Evolutionary conservation across 331 rosid genomes (phyloP), one percentile per base, ranked within the genome.

Genomic region (Pyrus hybrid): DNA sequence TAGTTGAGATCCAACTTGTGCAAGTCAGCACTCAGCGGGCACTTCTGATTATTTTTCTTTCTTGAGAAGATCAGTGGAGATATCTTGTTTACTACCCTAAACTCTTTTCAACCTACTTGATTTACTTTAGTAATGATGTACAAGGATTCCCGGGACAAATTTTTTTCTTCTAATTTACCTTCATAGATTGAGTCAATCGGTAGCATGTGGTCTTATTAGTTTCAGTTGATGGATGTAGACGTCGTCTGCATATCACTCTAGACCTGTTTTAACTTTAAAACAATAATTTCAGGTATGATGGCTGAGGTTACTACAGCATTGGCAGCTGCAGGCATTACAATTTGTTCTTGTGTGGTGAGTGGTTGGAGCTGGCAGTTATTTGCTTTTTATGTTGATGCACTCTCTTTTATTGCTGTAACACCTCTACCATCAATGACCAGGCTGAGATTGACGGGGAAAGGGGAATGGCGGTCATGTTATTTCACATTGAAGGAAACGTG

Each of bases 321-420:
- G 91, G 88, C 97, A 75, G 82, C 93, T 54, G 90, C 93, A 67
- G 97, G 93, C 85, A 78, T 95, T 70, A 35, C 88, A 65, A 82
- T 95, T 81, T 88, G 91, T 86, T 92, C 99, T 77, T 95, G 99
- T 81, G 90, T 86, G 95, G 99, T 95, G 86, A 92, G 99, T 87
- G 73, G 72, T 83, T 72, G 83, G 82, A 73, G 20, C 68, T 30
- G 28, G 20, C 49, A 28, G 57, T 28, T 25, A 30, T 25, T 13
- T 57, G n/a, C 45, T 62, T 21, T 45, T 49, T 14, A 41, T 26
- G 56, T 28, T 23, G 6, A 8, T 43, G 68, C 67, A 43, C 66
- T 63, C 37, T 72, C 49, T 6, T 74, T 70, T 53, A 75, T 53
- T 79, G 64, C 73, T 28, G 28, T 84, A 37, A 76, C 77, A 25